Evolutionary conservation across 306 rosid genomes (phyloP), one percentile per base, ranked within the genome.

Genomic region (Acacia crassicarpa): DNA sequence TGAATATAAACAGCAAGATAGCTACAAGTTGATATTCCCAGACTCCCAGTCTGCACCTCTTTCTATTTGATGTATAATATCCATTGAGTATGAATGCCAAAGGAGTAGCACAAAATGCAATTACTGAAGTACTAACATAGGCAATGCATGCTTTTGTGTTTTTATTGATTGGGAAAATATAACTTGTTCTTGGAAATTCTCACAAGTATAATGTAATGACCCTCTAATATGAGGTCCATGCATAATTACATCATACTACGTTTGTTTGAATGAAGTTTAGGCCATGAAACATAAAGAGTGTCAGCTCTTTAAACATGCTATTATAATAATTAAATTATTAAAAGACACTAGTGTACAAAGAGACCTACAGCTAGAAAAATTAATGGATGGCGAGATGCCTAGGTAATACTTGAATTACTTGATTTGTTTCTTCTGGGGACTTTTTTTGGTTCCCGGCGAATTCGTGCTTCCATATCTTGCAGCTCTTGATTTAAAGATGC

Each of bases 401-500:
- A 44, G 25, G 51, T 71, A 44, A 69, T 84, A 95, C 99, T 97
- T 95, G 98, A 86, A 93, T 86, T 74, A 87, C 82, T 93, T 95
- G 99, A 84, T 92, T 95, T 77, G 97, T 90, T 74, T 95, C 99
- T 66, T 95, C 99, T 20, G 94, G 97, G 4, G 91, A 80, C 87
- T 91, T 95, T 84, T 95, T 95, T 75, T 93, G n/a, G 98, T 67
- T 92, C 99, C 54, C 97, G 94, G 76, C 94, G 96, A 84, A 86
- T 81, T 62, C 94, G 93, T 81, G 86, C 87, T 89, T 93, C 99
- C 92, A 95, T 78, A 87, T 93, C 99, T 93, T 93, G 99, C 72
- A 95, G 87, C 81, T 95, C 98, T 95, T 95, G 99, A 84, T 91
- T 95, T 82, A 95, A 85, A 83, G 93, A 89, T 82, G 98, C 85